Conservation (phyloP, 148 eudicot species). For the Camellia japonica region DNA sequence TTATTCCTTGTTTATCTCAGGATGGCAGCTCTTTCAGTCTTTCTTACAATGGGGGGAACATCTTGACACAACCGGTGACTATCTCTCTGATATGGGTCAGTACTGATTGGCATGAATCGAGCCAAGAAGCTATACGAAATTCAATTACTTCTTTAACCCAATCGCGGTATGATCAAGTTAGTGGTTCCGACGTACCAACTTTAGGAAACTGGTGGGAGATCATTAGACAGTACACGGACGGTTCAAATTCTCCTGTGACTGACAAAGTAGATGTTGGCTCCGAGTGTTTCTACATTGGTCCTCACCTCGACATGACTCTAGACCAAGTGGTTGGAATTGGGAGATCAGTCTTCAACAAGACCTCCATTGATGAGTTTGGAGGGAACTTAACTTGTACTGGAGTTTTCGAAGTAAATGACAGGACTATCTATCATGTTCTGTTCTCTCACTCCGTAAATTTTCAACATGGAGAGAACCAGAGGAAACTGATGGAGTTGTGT, state of each 20-base stretch:
- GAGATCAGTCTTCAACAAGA: background rate
- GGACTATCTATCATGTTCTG: background rate
- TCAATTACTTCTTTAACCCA: background rate
- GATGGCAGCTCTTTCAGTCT: background rate
- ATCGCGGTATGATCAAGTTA: background rate
- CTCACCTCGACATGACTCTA: background rate
- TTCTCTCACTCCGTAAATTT: background rate
- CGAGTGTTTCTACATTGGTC: constrained; percentile 1
- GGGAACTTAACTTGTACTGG: constrained; percentile 5
- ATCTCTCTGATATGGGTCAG: background rate
- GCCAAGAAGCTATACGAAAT: constrained; percentile 1
- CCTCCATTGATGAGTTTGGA: background rate
- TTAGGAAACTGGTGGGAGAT: constrained; percentile 5
- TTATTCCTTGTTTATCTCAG: background rate
- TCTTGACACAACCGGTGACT: background rate
- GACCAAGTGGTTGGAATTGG: background rate
- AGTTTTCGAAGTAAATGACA: background rate
- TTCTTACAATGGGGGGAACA: background rate
- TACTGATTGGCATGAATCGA: background rate
- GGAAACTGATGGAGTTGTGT: background rate
- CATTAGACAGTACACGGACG: background rate
- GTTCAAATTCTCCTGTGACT: background rate
- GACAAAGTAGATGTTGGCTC: background rate
- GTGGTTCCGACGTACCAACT: constrained; percentile 1
- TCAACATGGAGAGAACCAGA: background rate